Evolutionary conservation across 805 yeast genomes (phyloP), one percentile per base, ranked within the genome.

Genomic region (Saturnispora sanitii): DNA sequence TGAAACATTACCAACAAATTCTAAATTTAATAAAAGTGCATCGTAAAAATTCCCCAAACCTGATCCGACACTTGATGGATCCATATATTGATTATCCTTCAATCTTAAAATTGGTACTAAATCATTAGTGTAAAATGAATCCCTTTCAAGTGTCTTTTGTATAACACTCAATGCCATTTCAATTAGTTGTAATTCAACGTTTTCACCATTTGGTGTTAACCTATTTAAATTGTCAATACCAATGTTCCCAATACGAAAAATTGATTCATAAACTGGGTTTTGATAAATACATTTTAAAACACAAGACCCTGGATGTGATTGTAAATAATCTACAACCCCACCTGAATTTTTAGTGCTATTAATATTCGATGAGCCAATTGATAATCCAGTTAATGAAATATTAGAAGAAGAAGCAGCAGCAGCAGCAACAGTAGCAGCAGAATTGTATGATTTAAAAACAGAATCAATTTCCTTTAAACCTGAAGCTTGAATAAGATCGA

Each of bases 1-100:
- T 0, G 92, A 82, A 34, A 87, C 56, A 47, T 82, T 82, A 0
- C 84, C 83, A 18, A 88, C 69, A 8, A 82, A 62, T 0, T 86
- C 73, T n/a, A 87, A 60, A 45, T 82, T 73, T 56, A 78, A 76
- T 19, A 83, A 60, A 7, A 88, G 62, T 0, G 88, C 79, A 52
- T 85, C 94, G 51, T 68, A 77, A 48, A 83, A 82, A 3, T 82
- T 71, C 12, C 71, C 61, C 6, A 79, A 54, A 0, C 84, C 87
- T 49, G 72, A 78, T 6, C 82, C 80, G 37, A 71, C 47, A 53
- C 49, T 54, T 12, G 64, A 57, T 1, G 77, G 70, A 38, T 57
- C 54, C 46, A 65, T 66, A 17, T 63, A 58, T 32, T 51, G 54
- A 47, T 62, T 68, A 49, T 45, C 63, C 29, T 53, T 67, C 39